Base-by-base conservation (phyloP, 495 filamentous ascomycete species). In the Terfezia boudieri region DNA sequence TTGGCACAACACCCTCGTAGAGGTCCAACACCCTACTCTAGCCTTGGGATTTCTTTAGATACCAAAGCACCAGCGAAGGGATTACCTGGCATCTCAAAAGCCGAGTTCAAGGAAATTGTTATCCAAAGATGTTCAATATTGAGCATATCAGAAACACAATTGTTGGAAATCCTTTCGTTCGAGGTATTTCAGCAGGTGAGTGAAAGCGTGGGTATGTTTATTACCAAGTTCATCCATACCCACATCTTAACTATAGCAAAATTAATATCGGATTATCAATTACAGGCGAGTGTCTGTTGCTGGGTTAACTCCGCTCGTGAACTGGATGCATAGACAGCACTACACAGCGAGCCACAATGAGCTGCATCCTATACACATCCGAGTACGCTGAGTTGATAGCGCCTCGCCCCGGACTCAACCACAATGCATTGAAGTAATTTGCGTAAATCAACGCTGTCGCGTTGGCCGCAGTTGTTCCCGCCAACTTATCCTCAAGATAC, bases 301-400 rank as follows among this genome's bases (percentile, higher is more conserved):
- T 90, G 84, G 83, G 86, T 92, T 64, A 90, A 93, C 68, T 78
- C 74, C 50, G 89, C 86, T 3, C 77, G 86, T 50, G 86, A 86
- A 37, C 71, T 93, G 11, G 86, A 94, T 61, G 81, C 83, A 6
- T 82, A 78, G 4, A 92, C 85, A 2, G 86, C 86, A 0, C 74
- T 92, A 5, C 69, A 55, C 76, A 65, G 14, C 77, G 56, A 7
- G 77, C 75, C 56, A 79, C 61, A 22, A 71, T 70, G 37, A 80
- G 60, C 8, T 80, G 64, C 49, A 72, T 71, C 50, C 72, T 67
- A 74, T 79, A 77, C 17, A 76, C 77, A 63, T 81, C 76, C 62
- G 79, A 57, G 37, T 83, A 83, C 5, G 75, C 71, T 37, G 68
- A 69, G 51, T 76, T 74, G 57, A 82, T 79, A 8, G 78, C 79